Evolutionary conservation across 306 rosid species (phyloP).

Genomic region (Erythrophleum fordii): DNA sequence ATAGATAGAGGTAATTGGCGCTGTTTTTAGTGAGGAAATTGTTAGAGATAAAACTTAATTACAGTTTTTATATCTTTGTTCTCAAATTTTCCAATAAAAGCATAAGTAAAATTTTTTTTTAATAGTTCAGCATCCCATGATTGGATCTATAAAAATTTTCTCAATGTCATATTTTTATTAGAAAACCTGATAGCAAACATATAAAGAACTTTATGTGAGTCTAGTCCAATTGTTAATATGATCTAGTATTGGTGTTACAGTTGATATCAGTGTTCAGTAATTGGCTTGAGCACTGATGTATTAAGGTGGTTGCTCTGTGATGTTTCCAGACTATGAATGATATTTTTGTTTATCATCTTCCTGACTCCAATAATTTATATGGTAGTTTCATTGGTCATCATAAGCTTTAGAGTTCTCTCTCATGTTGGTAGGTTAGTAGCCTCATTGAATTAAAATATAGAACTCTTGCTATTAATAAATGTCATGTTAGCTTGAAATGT

Average conservation of each 20-base stretch:
- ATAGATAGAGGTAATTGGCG: not conserved
- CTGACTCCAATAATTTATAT: not conserved
- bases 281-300: not conserved
- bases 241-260: not conserved
- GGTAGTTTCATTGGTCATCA: not conserved
- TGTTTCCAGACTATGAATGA: not conserved
- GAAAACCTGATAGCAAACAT: not conserved
- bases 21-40: not conserved
- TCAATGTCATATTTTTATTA: not conserved
- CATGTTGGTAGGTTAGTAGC: not conserved
- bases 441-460: constrained; percentile 2
- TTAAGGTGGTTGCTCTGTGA: not conserved
- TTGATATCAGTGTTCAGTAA: not conserved
- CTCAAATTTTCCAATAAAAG: not conserved
- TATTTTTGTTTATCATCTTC: not conserved
- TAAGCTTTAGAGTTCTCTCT: not conserved
- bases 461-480: not conserved
- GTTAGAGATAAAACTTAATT: not conserved
- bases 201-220: not conserved
- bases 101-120: too few relatives aligned
- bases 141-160: not conserved
- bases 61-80: not conserved
- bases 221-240: not conserved
- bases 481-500: not conserved
- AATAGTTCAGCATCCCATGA: not conserved